Evolutionary conservation across 2,329 filamentous ascomycete species (phyloP).

Genomic region (Sporothrix brunneoviolacea): DNA sequence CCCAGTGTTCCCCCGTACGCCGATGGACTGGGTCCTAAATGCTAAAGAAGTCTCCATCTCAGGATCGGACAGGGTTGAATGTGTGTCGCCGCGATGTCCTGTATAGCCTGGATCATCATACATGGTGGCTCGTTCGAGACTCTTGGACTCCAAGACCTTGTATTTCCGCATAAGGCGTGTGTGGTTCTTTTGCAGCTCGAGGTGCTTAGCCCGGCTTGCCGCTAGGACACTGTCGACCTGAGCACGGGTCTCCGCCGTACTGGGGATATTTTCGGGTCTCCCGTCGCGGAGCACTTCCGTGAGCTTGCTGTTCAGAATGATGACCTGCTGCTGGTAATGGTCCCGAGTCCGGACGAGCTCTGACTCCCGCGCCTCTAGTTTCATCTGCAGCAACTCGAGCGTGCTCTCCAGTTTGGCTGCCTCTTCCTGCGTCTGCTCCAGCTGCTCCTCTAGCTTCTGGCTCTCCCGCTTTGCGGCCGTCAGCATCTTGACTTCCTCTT

Average conservation of each 20-base stretch:
- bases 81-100: constrained; percentile 15
- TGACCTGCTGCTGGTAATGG: constrained; percentile 43
- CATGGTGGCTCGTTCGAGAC: constrained; percentile 9
- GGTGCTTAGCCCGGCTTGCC: constrained; percentile 47
- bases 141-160: constrained; percentile 39
- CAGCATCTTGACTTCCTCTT: constrained; percentile 51
- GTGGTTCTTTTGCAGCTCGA: constrained; percentile 48
- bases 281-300: constrained; percentile 29
- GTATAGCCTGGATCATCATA: constrained; percentile 3
- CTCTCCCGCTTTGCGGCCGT: constrained; percentile 54
- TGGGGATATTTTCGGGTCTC: constrained; percentile 15
- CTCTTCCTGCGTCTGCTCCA: constrained; percentile 49
- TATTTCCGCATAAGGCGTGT: constrained; percentile 45
- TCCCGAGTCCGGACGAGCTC: constrained; percentile 38
- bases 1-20: too few species aligned
- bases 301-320: constrained; percentile 40
- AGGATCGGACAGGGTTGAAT: constrained; percentile 19
- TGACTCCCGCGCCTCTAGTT: constrained; percentile 45
- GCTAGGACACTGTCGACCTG: constrained; percentile 40
- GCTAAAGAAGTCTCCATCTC: constrained; percentile 33
- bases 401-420: constrained; percentile 53
- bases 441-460: constrained; percentile 57
- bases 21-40: constrained; percentile 31
- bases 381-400: constrained; percentile 51
- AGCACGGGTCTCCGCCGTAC: constrained; percentile 27